Conservation (phyloP, 768 basidiomycete genomes). For the Tephrocybe rancida region DNA sequence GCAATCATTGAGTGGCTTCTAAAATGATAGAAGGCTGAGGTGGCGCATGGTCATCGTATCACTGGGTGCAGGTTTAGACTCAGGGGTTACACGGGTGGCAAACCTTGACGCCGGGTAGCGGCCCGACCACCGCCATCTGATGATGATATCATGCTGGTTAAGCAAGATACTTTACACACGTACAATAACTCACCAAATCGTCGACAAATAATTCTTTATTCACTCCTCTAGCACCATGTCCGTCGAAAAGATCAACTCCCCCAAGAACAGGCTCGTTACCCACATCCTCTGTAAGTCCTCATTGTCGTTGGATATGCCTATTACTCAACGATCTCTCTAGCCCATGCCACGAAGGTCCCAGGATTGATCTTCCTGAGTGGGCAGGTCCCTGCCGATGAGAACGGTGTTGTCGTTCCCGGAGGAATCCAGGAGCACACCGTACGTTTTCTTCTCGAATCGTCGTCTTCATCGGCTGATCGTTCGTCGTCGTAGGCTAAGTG, state of each 20-base stretch:
- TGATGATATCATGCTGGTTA: too few relatives aligned
- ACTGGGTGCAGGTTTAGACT: too few relatives aligned
- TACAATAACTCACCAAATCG: not conserved
- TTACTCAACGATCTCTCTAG: constrained; percentile 24
- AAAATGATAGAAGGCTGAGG: not conserved
- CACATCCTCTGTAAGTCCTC: constrained; percentile 51
- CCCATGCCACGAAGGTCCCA: constrained; percentile 58
- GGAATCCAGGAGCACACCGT: constrained; percentile 65
- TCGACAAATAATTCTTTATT: not conserved
- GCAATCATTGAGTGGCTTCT: too few relatives aligned
- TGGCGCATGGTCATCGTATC: not conserved
- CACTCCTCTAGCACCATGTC: constrained; percentile 42
- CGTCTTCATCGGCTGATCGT: not conserved
- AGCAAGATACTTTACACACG: too few relatives aligned
- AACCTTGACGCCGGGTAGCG: not conserved
- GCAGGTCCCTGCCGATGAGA: constrained; percentile 52
- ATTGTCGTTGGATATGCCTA: not conserved
- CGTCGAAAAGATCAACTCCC: constrained; percentile 57
- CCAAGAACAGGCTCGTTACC: constrained; percentile 42
- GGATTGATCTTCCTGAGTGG: constrained; percentile 66
- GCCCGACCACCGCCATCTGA: too few relatives aligned
- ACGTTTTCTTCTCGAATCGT: constrained; percentile 14
- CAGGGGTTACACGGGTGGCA: not conserved
- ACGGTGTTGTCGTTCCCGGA: constrained; percentile 53
- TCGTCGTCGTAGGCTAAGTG: constrained; percentile 48